Base-by-base conservation (phyloP, 169 alveolate species). In the Babesia bigemina region DNA sequence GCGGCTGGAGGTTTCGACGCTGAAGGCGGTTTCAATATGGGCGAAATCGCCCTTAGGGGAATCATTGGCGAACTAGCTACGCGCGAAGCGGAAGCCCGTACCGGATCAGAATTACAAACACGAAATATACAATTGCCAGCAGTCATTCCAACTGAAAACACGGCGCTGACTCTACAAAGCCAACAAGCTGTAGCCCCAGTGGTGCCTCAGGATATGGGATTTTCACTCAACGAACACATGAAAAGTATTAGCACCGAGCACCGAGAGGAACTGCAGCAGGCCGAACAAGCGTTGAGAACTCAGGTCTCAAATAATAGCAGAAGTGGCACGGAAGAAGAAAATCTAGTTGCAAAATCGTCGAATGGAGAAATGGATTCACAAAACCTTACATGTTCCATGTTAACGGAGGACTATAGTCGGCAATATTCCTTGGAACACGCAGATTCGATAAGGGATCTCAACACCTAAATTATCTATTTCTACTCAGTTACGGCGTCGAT, bases 401-500 rank as follows among this genome's bases (percentile, higher is more conserved):
- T 13, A 16, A 2, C 50, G 19, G 50, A 45, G 4, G 50, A 10
- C 1, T 10, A 10, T 16, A 45, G 50, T 16, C 50, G 50, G n/a
- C 50, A 45, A 10, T 0, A 2, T 16, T 45, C 55, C 49, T 42
- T 65, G n/a, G 67, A 67, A 44, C 63, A 36, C 19, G 52, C 55
- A 24, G 88, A 79, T 22, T 70, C 88, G 16, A 70, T 79, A 36
- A 28, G 58, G 28, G 75, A 22, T 26, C 57, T 59, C n/a, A 71
- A 60, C 50, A 33, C 39, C 39, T 44, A 57, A 26, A 19, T 39
- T 0, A 21, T 58, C 1, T 53, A 71, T 22, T 56, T 6, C 2
- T 16, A 8, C 26, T 42, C 0, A 9, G 76, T 75, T 4, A 75
- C 58, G n/a, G 49, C 76, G 39, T 76, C 70, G 0, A 76, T 76